These are phyloP conservation scores for Chytriomyces hyalinus DNA, from an alignment of 192 early-diverging fungal genomes.

Conservation along the genomic window DNA sequence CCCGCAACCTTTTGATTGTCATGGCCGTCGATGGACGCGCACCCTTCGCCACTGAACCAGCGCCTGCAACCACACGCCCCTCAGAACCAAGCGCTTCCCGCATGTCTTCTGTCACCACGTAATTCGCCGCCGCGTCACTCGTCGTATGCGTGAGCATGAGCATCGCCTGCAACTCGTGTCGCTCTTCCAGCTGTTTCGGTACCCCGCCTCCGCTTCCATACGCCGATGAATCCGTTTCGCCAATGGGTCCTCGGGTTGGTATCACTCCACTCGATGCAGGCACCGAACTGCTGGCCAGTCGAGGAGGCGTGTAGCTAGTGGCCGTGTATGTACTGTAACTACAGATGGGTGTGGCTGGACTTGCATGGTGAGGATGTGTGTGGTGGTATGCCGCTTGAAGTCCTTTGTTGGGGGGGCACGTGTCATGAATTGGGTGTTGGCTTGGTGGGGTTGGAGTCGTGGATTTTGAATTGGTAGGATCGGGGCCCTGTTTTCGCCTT, in stretches of 20 bases:
- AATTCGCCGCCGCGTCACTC: conserved; percentile 25
- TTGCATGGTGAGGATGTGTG: conserved; percentile 28
- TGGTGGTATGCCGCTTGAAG: conserved; percentile 22
- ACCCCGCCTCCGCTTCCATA: conserved; percentile 2
- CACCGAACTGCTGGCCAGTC: background rate
- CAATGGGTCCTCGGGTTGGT: background rate
- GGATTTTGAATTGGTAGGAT: background rate
- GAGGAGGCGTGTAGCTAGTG: background rate
- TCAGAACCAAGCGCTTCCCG: background rate
- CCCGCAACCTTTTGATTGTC: background rate
- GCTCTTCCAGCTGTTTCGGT: conserved; percentile 13
- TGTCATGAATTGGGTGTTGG: conserved; percentile 19
- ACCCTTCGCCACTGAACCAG: background rate
- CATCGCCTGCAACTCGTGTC: conserved; percentile 18
- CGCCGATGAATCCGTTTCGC: background rate
- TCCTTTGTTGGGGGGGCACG: conserved; percentile 7
- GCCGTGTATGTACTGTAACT: conserved; percentile 27
- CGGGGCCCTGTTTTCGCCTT: background rate
- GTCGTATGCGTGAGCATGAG: conserved; percentile 31
- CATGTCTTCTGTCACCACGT: conserved; percentile 4
- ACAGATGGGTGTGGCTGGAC: conserved; percentile 19
- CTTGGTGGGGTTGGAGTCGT: background rate
- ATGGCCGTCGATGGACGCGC: background rate
- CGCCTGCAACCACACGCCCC: background rate
- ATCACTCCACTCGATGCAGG: background rate